Evolutionary conservation across 2,329 filamentous ascomycete species (phyloP).

Genomic region (Colletotrichum liriopes): DNA sequence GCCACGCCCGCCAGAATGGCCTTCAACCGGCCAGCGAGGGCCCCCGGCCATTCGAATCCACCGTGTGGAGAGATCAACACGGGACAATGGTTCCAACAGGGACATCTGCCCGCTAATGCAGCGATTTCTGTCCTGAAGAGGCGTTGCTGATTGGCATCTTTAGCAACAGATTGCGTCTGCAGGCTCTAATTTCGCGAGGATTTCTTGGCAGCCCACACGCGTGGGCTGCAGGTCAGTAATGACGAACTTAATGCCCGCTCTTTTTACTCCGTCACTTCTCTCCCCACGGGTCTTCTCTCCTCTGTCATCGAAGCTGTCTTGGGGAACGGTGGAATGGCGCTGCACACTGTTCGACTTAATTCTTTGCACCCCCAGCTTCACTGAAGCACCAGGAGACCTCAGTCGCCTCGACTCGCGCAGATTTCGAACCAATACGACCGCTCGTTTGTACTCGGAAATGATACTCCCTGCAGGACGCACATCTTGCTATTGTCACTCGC

Average conservation of each 20-base stretch:
- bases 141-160: conserved; percentile 23
- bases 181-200: conserved; percentile 37
- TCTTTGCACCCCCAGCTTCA: background rate
- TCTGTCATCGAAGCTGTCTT: conserved; percentile 12
- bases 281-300: background rate
- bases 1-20: background rate
- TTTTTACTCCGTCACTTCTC: conserved; percentile 14
- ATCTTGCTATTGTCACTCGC: conserved; percentile 20
- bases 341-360: conserved; percentile 1
- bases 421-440: conserved; percentile 16
- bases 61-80: conserved; percentile 35
- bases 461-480: conserved; percentile 1
- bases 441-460: conserved; percentile 10
- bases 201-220: conserved; percentile 36
- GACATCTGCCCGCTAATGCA: conserved; percentile 14
- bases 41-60: conserved; percentile 21
- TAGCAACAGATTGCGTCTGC: conserved; percentile 31
- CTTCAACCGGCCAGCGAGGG: background rate
- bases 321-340: conserved; percentile 21
- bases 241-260: conserved; percentile 38
- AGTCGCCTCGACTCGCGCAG: conserved; percentile 1
- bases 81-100: conserved; percentile 22
- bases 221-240: conserved; percentile 24
- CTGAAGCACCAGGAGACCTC: conserved; percentile 3
- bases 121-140: conserved; percentile 2